phyloP scores from a whole-genome alignment of 208 protist genomes.

The Plasmodiophora brassicae region DNA sequence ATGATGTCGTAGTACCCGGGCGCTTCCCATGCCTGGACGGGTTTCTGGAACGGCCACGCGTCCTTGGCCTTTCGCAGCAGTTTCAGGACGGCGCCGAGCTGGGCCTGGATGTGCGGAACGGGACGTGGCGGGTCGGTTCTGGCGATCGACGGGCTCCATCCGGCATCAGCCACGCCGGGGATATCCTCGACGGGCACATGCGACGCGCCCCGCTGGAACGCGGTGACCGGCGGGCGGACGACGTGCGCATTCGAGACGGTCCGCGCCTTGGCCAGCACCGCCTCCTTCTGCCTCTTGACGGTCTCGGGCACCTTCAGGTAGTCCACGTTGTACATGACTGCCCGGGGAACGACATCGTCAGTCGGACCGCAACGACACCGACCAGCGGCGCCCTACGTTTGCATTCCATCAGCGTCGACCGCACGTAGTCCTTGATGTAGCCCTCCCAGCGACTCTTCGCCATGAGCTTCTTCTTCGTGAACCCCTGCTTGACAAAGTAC shows the following conservation, averaged over 20 bases:
- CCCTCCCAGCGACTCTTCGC: constrained; percentile 62
- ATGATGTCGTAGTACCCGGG: constrained; percentile 56
- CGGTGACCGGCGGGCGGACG: not conserved
- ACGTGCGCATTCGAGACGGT: not conserved
- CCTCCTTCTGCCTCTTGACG: not conserved
- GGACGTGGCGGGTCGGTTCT: not conserved
- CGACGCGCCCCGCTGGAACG: not conserved
- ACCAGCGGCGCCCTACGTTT: constrained; percentile 48
- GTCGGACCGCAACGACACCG: not conserved
- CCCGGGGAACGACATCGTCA: not conserved
- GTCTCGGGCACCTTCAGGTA: constrained; percentile 50
- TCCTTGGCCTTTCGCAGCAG: constrained; percentile 1
- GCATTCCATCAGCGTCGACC: constrained; percentile 73
- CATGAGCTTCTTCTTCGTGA: constrained; percentile 49
- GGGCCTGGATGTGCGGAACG: not conserved
- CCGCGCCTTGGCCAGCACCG: not conserved
- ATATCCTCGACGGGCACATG: not conserved
- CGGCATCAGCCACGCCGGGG: not conserved
- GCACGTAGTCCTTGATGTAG: constrained; percentile 82
- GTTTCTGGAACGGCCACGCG: constrained; percentile 62
- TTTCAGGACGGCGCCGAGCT: not conserved
- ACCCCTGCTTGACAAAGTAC: constrained; percentile 77
- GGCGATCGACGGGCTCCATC: not conserved
- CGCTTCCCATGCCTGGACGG: constrained; percentile 52
- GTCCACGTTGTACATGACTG: constrained; percentile 41